Evolutionary conservation across 2,329 filamentous ascomycete species (phyloP).

Genomic region (Hypoxylon sp.): DNA sequence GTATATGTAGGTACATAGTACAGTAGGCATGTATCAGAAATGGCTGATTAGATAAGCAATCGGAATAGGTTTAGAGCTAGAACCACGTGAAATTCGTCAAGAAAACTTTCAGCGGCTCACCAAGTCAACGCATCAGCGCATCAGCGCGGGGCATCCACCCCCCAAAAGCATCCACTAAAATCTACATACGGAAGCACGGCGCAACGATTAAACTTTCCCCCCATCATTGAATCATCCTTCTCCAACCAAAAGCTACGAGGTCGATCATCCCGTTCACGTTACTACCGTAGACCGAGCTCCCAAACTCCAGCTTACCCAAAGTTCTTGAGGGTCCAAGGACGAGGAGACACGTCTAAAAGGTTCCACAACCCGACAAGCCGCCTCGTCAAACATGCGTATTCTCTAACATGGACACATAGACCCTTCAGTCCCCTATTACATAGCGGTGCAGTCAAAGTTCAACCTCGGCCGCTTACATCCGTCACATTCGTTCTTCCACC

Average conservation of each 20-base stretch:
- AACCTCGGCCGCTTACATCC: slow-evolving; percentile 21
- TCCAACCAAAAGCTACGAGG: slow-evolving; percentile 29
- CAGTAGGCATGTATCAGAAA: slow-evolving; percentile 3
- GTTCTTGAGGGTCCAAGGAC: slow-evolving; percentile 33
- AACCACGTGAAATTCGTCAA: slow-evolving; percentile 35
- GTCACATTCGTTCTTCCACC: slow-evolving; percentile 14
- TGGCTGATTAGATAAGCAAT: slow-evolving; percentile 19
- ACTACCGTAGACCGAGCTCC: slow-evolving; percentile 24
- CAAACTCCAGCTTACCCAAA: slow-evolving; percentile 14
- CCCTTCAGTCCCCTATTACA: slow-evolving; percentile 16
- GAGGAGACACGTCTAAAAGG: slow-evolving; percentile 43
- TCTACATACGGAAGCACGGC: slow-evolving; percentile 12
- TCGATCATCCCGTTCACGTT: slow-evolving; percentile 26
- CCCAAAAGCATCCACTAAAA: slow-evolving; percentile 32
- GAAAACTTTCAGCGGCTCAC: slow-evolving; percentile 13
- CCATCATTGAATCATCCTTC: slow-evolving; percentile 43
- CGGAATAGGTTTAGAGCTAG: slow-evolving; percentile 18
- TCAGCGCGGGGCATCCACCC: slow-evolving; percentile 37
- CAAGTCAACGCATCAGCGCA: neutral
- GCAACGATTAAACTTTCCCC: slow-evolving; percentile 14
- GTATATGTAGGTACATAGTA: too few species aligned
- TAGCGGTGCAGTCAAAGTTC: slow-evolving; percentile 14
- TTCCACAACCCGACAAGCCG: slow-evolving; percentile 38
- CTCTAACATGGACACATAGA: slow-evolving; percentile 19
- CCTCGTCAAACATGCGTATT: slow-evolving; percentile 33